Base-by-base conservation (phyloP, 2,329 filamentous ascomycete species). In the Venturiaceae sp. region DNA sequence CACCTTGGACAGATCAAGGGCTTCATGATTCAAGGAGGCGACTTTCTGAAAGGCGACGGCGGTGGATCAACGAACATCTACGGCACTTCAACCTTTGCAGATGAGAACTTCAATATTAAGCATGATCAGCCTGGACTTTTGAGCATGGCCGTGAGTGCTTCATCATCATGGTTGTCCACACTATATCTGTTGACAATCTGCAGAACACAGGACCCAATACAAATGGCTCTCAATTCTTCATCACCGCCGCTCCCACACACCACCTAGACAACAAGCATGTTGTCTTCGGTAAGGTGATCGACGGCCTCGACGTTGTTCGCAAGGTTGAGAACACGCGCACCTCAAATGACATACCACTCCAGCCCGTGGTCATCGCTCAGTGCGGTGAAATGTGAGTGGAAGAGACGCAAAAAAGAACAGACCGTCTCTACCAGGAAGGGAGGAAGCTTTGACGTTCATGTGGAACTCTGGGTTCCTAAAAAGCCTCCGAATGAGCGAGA, bases 11-110 rank as follows among this genome's bases (percentile, higher is more conserved):
- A 95, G 90, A 96, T 96, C 71, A 89, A 88, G 74, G 88, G 89
- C 67, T 96, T 97, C 76, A 97, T 97, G 92, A 88, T 94, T 67
- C 94, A 99, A 73, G 92, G 92, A 50, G 94, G 94, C 57, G 94
- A 99, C 73, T 97, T 97, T 72, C 77, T 96, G 46, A 91, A 96
- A 67, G 90, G 91, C 56, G 89, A 97, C 72, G 94, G 94, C 55
- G 95, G 90, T 0, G 94, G 94, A 8, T 91, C 86, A 52, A 87
- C 86, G 11, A 88, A 83, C 65, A 96, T 97, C 71, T 97, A 95
- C 76, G 90, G 91, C 59, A 86, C 83, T 55, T 85, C 87, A 65
- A 82, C 84, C 50, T 97, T 97, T 68, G 83, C 85, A 4, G 94
- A 99, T 69, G 94, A 99, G 76, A 95, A 94, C 71, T 96, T 96